A percentile compares a stretch with the other conserved stretches of the same genome.
These are phyloP conservation scores for Colletotrichum sp. DNA, from an alignment of 2,329 filamentous ascomycete species.

Conservation along the genomic window DNA sequence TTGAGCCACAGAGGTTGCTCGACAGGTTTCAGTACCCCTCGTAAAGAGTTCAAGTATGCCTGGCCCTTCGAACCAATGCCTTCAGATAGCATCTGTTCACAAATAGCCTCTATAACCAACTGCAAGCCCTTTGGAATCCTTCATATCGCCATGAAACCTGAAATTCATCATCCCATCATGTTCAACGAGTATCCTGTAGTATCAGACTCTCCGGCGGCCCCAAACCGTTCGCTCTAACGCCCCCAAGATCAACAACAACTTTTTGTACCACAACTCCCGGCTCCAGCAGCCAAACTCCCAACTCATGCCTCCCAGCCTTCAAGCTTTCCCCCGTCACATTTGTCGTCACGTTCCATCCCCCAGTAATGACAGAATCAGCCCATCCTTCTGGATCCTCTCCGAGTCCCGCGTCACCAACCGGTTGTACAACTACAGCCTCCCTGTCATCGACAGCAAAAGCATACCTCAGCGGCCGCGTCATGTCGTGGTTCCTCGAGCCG, in stretches of 20 bases:
- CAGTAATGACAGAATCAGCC: background rate
- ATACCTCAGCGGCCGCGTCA: background rate
- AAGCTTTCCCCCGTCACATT: accelerated
- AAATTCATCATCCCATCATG: accelerated
- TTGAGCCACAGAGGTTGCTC: too few relatives aligned
- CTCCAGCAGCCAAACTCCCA: background rate
- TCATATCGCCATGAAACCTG: too few relatives aligned
- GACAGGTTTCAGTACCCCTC: too few relatives aligned
- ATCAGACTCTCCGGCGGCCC: background rate
- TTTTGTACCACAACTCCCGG: background rate
- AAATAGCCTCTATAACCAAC: too few relatives aligned
- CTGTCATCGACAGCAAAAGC: background rate
- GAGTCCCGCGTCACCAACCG: background rate
- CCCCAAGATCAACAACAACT: background rate
- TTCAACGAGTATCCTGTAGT: accelerated
- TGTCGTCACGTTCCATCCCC: background rate
- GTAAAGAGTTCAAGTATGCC: too few relatives aligned
- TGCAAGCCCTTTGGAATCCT: too few relatives aligned
- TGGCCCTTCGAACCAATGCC: too few relatives aligned
- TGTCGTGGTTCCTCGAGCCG: background rate
- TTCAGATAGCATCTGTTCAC: too few relatives aligned
- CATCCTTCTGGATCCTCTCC: background rate
- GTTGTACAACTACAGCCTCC: background rate
- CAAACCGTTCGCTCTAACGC: background rate
- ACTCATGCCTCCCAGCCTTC: background rate